Percentiles rank a stretch among this genome's conserved stretches.
Conservation (phyloP, 1,284 basidiomycete species). For the Stereum hirsutum region DNA sequence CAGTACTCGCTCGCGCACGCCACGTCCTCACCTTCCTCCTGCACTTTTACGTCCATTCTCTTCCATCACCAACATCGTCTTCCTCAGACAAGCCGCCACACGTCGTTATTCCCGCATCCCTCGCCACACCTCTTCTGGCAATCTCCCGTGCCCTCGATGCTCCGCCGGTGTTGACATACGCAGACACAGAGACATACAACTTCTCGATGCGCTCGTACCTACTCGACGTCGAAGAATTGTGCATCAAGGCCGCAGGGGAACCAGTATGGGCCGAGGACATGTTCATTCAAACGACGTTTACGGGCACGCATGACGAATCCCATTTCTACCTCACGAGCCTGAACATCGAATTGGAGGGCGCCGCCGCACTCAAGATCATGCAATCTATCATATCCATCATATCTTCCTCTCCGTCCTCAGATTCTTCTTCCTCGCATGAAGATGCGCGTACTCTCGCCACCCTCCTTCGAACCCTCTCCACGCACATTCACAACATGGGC, state of each 20-base stretch:
- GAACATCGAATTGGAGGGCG: conserved; percentile 45
- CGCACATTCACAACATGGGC: conserved; percentile 34
- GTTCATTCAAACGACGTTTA: conserved; percentile 31
- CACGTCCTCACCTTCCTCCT: conserved; percentile 40
- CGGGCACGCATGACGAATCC: conserved; percentile 38
- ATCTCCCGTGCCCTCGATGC: conserved; percentile 40
- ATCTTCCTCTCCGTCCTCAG: not conserved
- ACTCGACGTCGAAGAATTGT: too few relatives aligned
- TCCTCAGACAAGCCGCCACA: conserved; percentile 7
- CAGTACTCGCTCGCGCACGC: conserved; percentile 35
- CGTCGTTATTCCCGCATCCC: conserved; percentile 26
- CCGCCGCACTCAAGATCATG: conserved; percentile 41
- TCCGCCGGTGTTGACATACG: conserved; percentile 49
- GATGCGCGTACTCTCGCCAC: conserved; percentile 39
- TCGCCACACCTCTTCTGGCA: conserved; percentile 37
- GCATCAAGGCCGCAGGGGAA: conserved; percentile 12
- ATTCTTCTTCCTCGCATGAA: conserved; percentile 19
- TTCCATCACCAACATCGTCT: conserved; percentile 9
- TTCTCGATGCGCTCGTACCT: too few relatives aligned
- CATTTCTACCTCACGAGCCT: conserved; percentile 52
- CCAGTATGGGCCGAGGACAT: conserved; percentile 10
- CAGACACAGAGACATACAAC: conserved; percentile 53
- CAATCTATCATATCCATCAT: conserved; percentile 31
- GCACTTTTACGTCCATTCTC: conserved; percentile 44
- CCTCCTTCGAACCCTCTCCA: conserved; percentile 26